Conservation (phyloP, 2,329 filamentous ascomycete genomes). For the Taxawa tesnikishii region DNA sequence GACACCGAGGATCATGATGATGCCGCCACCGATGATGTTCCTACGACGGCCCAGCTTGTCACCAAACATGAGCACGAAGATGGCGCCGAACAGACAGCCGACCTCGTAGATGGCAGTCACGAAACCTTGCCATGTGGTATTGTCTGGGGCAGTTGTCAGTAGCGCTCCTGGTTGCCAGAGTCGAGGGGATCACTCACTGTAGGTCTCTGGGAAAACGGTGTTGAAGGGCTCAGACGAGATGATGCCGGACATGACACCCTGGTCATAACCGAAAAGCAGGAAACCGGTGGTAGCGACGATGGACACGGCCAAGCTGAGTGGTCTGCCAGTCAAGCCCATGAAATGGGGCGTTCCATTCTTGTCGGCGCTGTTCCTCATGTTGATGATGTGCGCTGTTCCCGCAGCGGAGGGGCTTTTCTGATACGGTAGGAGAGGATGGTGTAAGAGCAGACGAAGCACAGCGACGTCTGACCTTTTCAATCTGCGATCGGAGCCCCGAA, state of each 20-base stretch:
- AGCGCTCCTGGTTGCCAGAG: too few species aligned
- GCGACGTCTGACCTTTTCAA: background rate
- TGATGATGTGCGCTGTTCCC: background rate
- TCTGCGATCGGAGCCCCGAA: background rate
- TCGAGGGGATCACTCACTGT: too few species aligned
- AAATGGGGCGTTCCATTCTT: constrained; percentile 30
- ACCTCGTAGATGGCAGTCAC: constrained; percentile 24
- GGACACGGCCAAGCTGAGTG: constrained; percentile 45
- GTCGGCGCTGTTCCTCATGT: background rate
- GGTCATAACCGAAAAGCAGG: constrained; percentile 29
- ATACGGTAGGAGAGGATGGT: background rate
- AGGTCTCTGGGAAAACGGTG: constrained; percentile 18
- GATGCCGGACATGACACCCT: constrained; percentile 23
- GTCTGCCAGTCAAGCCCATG: constrained; percentile 46
- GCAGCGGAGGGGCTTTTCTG: background rate
- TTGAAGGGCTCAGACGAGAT: constrained; percentile 19
- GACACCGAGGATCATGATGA: constrained; percentile 33
- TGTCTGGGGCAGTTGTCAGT: too few species aligned
- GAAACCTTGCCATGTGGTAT: constrained; percentile 17
- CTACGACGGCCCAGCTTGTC: constrained; percentile 38
- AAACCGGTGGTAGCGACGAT: constrained; percentile 53
- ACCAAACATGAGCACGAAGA: constrained; percentile 36
- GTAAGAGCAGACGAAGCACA: background rate
- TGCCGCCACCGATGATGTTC: constrained; percentile 35
- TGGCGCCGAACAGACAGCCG: constrained; percentile 38